Base-by-base conservation (phyloP, 108 stramenopile genomes). In the Cyclotella sp. region DNA sequence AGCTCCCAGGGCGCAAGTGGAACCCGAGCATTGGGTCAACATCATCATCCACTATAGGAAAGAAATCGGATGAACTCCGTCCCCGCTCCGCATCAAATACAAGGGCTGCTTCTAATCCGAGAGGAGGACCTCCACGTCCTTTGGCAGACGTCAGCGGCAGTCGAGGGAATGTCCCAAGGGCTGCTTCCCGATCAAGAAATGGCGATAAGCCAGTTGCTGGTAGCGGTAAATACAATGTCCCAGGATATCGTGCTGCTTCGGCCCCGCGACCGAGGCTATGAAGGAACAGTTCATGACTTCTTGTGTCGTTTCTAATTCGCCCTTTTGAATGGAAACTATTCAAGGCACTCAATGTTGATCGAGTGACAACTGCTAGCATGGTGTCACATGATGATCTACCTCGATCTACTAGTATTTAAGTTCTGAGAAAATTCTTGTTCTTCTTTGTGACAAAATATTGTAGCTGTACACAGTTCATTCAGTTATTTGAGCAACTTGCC, bases 1-100 rank as follows among this genome's bases (percentile, higher is more conserved):
- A 81, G 63, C 73, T 81, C 45, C 68, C 79, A 16, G 79, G 73
- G 9, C 73, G 74, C 42, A 80, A 73, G 26, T 77, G 54, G 60
- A 55, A 76, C 19, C 67, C 67, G 0, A 67, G 54, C n/a, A 60
- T 47, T 28, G 59, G 59, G 16, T 46, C 63, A 21, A 62, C 60
- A 7, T 53, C 71, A 30, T 28, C 43, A 7, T 64, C 30, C 2
- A 49, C 51, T 40, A 11, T 66, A 28, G 43, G 43, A 15, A 40
- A 44, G 19, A 57, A 43, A 18, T 18, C 22, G 0, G 40, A 46
- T 13, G 59, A 66, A 43, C 10, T 21, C 30, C 44, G 72, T 68
- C 79, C 72, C 30, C 65, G 67, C 6, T 73, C 72, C 0, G 79
- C 73, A 29, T 81, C 79, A 18, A 70, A 68, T 63, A 21, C 62